Evolutionary conservation across 805 yeast species (phyloP), one percentile per base, ranked within the genome.

Genomic region (Kazachstania bromeliacearum): DNA sequence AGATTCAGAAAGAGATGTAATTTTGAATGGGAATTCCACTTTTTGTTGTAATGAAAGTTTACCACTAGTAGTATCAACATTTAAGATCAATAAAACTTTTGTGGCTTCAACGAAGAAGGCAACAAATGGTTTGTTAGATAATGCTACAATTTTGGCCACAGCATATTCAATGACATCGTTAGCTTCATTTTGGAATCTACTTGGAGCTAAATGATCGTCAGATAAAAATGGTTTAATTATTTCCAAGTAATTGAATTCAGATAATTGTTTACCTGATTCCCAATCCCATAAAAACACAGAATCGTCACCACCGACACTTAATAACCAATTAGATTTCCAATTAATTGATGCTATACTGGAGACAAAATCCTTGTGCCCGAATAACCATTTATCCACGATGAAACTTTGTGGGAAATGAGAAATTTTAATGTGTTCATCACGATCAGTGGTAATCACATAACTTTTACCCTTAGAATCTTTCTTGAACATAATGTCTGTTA

Each of bases 361-460:
- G 7, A 92, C 78, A 46, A 85, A 94, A 57, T 85, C 82, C 30
- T 67, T 66, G 56, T 89, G 96, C 3, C 95, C 96, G 57, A 85
- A 85, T 36, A 88, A 66, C 76, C 85, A 87, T 48, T 76, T 73
- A 43, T 85, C 81, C 35, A 94, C 78, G 18, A 87, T 74, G 48
- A 67, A 85, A 3, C 88, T 66, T 43, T 78, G 70, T 2, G 96
- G 97, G 50, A 71, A 85, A 45, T 75, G 71, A 2, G 95, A 74
- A 13, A 92, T 68, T 55, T 94, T 73, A 43, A 92, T 81, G 59
- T 94, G 99, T 60, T 92, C 99, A 60, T 92, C 99, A 60, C 98
- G 73, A 63, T 92, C 99, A 26, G 88, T 77, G 2, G 94, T 77
- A 37, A 89, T 67, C 12, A 88, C 56, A 41, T 60, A 80, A 30